Evolutionary conservation across 1,284 basidiomycete species (phyloP).

Genomic region (Moniliophthora roreri): DNA sequence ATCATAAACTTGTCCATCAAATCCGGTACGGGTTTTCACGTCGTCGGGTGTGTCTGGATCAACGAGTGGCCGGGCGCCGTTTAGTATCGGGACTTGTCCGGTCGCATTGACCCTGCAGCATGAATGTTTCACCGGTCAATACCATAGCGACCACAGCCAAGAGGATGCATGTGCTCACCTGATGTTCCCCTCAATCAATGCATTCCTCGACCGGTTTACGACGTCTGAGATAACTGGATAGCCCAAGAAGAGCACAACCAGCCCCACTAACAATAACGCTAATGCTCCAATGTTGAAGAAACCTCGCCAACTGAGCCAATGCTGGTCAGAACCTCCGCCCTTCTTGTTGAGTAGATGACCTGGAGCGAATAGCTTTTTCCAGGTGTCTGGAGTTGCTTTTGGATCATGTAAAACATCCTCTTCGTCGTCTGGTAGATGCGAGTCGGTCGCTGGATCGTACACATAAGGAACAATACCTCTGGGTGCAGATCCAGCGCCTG

Average conservation of each 20-base stretch:
- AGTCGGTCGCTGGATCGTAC: constrained; percentile 62
- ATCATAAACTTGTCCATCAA: constrained; percentile 62
- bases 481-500: constrained; percentile 15
- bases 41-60: constrained; percentile 65
- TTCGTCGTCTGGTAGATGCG: constrained; percentile 60
- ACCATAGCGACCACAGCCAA: background rate
- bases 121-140: constrained; percentile 1
- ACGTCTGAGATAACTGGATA: constrained; percentile 41
- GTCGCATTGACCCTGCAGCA: constrained; percentile 64
- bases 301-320: constrained; percentile 23
- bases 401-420: constrained; percentile 65
- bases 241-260: background rate
- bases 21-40: constrained; percentile 61
- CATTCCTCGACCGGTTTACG: background rate
- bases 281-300: background rate
- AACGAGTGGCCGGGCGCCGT: constrained; percentile 61
- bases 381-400: constrained; percentile 30
- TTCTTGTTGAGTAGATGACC: background rate
- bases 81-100: constrained; percentile 37
- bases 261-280: background rate
- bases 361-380: background rate
- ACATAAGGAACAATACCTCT: constrained; percentile 63
- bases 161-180: constrained; percentile 16
- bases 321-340: constrained; percentile 30
- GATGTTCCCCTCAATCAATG: constrained; percentile 28